Evolutionary conservation across 306 rosid genomes (phyloP), one percentile per base, ranked within the genome.

Genomic region (Astragalus glycyphyllos): DNA sequence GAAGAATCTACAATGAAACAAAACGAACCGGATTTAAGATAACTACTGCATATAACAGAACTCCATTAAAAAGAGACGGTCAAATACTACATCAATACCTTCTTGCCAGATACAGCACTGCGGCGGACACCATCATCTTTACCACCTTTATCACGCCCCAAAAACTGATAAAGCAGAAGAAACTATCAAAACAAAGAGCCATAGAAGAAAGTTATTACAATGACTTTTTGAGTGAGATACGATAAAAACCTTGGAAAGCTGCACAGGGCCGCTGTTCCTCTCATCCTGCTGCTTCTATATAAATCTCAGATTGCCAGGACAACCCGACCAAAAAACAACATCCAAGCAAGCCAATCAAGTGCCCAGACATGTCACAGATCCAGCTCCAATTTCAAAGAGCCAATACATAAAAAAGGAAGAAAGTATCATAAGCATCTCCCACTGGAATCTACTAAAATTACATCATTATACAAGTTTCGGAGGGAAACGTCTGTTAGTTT

Each of bases 331-430:
- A 82, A 75, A 85, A 87, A 84, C 84, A 86, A 85, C 73, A 86
- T 84, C 89, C 94, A 86, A 83, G 84, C 87, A 92, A 86, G 81
- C 58, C 84, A 87, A 87, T 77, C 81, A 75, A 81, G 89, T 60
- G 26, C 81, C 92, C 84, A 80, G 79, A 77, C 88, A 85, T 91
- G 88, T 59, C 96, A 80, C 86, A 82, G 90, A 87, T 84, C 96
- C 97, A 95, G 96, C 99, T 95, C 99, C 96, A 91, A 91, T 81
- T 87, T 85, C 87, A 82, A 82, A 87, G 96, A 95, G 93, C 92
- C 91, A 89, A 86, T 76, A 82, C 84, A 77, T 13, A 84, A 81
- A 81, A 86, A 68, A 87, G 85, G 86, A 83, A 89, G 92, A 84
- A 86, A 81, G 86, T 84, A 86, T 65, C 80, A 89, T 88, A 73